Base-by-base conservation (phyloP, 768 basidiomycete species). In the Mycena epipterygia region DNA sequence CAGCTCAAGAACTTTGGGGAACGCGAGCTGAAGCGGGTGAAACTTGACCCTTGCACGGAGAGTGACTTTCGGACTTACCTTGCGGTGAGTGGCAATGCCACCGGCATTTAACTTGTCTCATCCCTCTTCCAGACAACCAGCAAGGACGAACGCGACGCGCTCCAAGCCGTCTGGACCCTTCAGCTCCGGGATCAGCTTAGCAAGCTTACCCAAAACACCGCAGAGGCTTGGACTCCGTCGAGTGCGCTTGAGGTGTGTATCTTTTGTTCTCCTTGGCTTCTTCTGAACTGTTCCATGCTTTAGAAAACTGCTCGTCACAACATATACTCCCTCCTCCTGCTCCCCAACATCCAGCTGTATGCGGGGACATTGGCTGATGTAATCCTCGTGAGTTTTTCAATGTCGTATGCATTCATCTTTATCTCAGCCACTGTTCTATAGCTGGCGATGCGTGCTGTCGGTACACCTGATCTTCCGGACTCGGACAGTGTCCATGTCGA, bases 1-100 rank as follows among this genome's bases (percentile, higher is more conserved):
- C 62, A 63, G 51, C 62, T 63, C 49, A 63, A 63, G 62, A 63
- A 63, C 39, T 63, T 63, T 29, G 62, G 62, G n/a, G 62, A 63
- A 53, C 62, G 62, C 21, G 51, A 63, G 37, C 39, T 63, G 49
- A 61, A 63, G 62, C 37, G 62, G 17, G 62, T 42, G 23, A 63
- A 53, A 39, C 62, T 63, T n/a, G 51, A 52, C 8, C 27, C 48
- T 53, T 13, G 19, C 49, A 63, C 62, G 19, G 51, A 53, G 39
- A 63, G 35, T 14, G 63, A 52, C 25, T 64, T 64, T 42, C 51
- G 63, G 21, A 55, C 63, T 29, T 62, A 64, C 37, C 51, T 64
- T 11, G 30, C 51, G 16, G 63, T 64, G 29, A 32, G 51, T 53
- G 3, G 25, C 11, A 2, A 32, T 61, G 46, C 60, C 60, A 61